Percentiles rank a stretch among this genome's conserved stretches.
Conservation (phyloP, 768 basidiomycete species). For the Phaeotremella skinneri region DNA sequence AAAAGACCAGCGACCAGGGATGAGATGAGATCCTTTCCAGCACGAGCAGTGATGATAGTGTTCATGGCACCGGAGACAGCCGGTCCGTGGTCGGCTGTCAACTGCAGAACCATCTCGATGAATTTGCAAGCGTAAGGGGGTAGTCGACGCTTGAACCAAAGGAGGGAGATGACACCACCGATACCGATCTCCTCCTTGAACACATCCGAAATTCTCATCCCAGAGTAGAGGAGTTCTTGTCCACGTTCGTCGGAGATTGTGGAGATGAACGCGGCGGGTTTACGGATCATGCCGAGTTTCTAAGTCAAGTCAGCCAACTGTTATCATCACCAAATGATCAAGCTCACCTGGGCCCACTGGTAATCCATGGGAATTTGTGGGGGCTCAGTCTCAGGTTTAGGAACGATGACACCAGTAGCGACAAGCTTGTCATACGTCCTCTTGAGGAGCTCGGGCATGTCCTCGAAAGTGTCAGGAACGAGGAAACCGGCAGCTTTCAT, state of each 20-base stretch:
- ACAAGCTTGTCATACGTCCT: slow-evolving; percentile 84
- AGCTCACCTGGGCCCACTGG: slow-evolving; percentile 83
- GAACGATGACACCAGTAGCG: slow-evolving; percentile 63
- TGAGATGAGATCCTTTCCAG: slow-evolving; percentile 98
- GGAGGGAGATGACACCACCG: slow-evolving; percentile 89
- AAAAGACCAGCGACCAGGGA: slow-evolving; percentile 92
- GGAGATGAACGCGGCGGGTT: slow-evolving; percentile 97
- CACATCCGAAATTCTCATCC: slow-evolving; percentile 98
- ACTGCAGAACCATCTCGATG: slow-evolving; percentile 99
- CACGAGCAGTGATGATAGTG: slow-evolving; percentile 97
- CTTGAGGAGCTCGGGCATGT: slow-evolving; percentile 79
- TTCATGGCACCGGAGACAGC: slow-evolving; percentile 99
- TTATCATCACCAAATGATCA: background rate
- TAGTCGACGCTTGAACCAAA: slow-evolving; percentile 96
- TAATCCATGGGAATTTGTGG: slow-evolving; percentile 99
- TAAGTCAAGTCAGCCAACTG: slow-evolving; percentile 15
- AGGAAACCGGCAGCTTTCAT: slow-evolving; percentile 95
- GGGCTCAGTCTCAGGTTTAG: slow-evolving; percentile 76
- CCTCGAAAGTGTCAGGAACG: slow-evolving; percentile 96
- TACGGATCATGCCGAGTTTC: slow-evolving; percentile 95
- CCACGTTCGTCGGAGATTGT: slow-evolving; percentile 99
- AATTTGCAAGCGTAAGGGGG: slow-evolving; percentile 95
- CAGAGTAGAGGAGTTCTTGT: slow-evolving; percentile 95
- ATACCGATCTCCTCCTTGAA: slow-evolving; percentile 95
- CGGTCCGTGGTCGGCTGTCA: slow-evolving; percentile 97